Evolutionary conservation across 768 basidiomycete species (phyloP).

Genomic region (Tricholoma matsutake): DNA sequence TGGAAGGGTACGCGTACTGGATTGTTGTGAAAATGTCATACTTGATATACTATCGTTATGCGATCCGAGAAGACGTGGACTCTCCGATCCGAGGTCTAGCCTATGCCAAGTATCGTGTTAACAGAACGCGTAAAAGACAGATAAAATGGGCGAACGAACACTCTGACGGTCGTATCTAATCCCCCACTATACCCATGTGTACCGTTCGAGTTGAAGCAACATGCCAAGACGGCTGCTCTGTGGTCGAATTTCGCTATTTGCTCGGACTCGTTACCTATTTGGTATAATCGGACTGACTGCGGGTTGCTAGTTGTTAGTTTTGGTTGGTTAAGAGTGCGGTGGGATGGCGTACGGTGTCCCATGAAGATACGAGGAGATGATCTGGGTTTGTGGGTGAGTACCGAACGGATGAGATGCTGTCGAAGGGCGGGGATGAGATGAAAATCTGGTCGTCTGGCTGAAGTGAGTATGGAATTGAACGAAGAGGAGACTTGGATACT

Average conservation of each 20-base stretch:
- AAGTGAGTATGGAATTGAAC: neutral
- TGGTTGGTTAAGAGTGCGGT: too few relatives aligned
- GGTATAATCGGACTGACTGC: constrained; percentile 43
- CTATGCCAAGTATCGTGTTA: constrained; percentile 35
- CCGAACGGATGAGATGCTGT: constrained; percentile 76
- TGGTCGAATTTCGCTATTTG: constrained; percentile 84
- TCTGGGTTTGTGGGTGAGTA: constrained; percentile 81
- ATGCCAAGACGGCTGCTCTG: constrained; percentile 84
- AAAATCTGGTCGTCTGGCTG: constrained; percentile 27
- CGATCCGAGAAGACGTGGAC: constrained; percentile 69
- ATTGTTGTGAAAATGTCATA: constrained; percentile 64
- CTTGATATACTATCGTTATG: constrained; percentile 80
- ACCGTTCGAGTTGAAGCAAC: constrained; percentile 62
- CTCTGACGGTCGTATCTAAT: constrained; percentile 76
- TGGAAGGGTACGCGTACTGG: constrained; percentile 42
- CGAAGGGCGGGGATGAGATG: constrained; percentile 71
- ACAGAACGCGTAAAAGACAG: neutral
- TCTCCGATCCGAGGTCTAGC: constrained; percentile 73
- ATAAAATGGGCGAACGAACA: constrained; percentile 48
- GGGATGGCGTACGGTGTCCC: constrained; percentile 65
- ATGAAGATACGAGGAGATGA: constrained; percentile 80
- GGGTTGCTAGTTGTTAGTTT: too few relatives aligned
- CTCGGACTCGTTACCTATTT: constrained; percentile 61
- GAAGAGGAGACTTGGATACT: neutral
- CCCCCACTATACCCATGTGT: constrained; percentile 81